Evolutionary conservation across 2,329 filamentous ascomycete genomes (phyloP).

Genomic region (Aspergillus pseudonomiae): DNA sequence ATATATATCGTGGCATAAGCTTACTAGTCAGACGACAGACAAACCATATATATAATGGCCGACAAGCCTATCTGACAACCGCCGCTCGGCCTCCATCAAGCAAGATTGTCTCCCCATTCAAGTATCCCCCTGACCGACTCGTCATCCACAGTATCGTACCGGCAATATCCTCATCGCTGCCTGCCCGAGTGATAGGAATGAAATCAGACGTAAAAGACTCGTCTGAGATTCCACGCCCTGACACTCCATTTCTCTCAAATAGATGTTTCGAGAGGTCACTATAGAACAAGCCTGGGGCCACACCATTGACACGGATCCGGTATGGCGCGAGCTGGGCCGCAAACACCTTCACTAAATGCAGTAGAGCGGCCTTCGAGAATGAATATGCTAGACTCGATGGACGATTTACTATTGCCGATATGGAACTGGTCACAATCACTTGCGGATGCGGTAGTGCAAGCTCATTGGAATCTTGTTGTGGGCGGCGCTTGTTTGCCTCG

Average conservation of each 20-base stretch:
- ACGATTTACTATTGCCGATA: not conserved
- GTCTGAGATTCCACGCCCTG: not conserved
- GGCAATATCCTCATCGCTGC: slow-evolving; percentile 2
- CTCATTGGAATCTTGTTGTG: not conserved
- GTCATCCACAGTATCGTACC: slow-evolving; percentile 5
- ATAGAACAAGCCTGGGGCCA: not conserved
- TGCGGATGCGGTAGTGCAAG: not conserved
- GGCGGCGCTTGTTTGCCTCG: slow-evolving; percentile 21
- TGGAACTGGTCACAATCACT: not conserved
- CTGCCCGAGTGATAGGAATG: slow-evolving; percentile 6
- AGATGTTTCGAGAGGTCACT: not conserved
- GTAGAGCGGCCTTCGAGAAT: not conserved
- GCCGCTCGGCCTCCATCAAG: not conserved
- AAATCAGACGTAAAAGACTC: not conserved
- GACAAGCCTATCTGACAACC: not conserved
- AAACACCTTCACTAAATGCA: not conserved
- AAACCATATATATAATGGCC: too few species aligned
- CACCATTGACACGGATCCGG: not conserved
- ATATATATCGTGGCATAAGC: too few species aligned
- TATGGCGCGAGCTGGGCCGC: not conserved
- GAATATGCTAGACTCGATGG: not conserved
- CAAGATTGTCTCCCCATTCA: not conserved
- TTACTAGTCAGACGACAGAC: too few species aligned
- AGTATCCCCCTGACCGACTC: not conserved
- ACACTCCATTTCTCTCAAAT: not conserved